phyloP scores from a whole-genome alignment of 208 protist species.

The Crithidia fasciculata region DNA sequence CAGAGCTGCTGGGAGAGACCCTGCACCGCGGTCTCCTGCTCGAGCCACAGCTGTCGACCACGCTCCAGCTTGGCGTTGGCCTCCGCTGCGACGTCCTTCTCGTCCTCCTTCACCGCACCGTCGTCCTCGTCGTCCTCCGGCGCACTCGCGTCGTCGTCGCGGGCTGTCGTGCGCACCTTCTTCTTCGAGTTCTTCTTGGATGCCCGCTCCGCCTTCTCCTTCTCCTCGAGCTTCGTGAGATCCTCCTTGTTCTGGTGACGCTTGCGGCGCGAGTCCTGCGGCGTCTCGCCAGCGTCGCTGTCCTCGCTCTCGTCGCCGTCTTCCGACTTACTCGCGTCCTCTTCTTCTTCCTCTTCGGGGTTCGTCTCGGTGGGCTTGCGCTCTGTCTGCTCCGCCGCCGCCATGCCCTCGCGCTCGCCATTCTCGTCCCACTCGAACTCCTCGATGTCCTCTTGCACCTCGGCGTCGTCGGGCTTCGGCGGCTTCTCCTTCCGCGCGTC shows the following conservation, averaged over 20 bases:
- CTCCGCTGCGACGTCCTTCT: conserved; percentile 26
- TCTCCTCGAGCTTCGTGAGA: conserved; percentile 52
- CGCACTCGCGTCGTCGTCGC: conserved; percentile 26
- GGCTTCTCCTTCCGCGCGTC: conserved; percentile 49
- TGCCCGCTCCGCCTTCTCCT: conserved; percentile 42
- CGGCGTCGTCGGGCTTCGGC: conserved; percentile 37
- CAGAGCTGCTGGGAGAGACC: conserved; percentile 96
- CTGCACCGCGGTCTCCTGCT: conserved; percentile 91
- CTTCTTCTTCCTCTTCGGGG: conserved; percentile 25
- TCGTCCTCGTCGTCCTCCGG: conserved; percentile 47
- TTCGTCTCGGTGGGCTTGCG: conserved; percentile 28
- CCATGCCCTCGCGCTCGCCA: conserved; percentile 59
- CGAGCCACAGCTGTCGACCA: conserved; percentile 89
- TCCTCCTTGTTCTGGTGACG: conserved; percentile 45
- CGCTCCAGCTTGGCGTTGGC: conserved; percentile 56
- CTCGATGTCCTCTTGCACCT: conserved; percentile 42
- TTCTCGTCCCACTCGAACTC: conserved; percentile 76
- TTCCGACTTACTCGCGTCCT: conserved; percentile 21
- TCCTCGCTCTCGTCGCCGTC: conserved; percentile 24
- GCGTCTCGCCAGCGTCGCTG: conserved; percentile 38
- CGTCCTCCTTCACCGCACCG: conserved; percentile 24
- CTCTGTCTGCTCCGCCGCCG: conserved; percentile 40
- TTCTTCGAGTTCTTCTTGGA: conserved; percentile 49
- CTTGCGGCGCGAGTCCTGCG: conserved; percentile 44
- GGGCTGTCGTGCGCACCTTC: conserved; percentile 36